Base-by-base conservation (phyloP, 257 asterid species). In the Nicotiana otophora region DNA sequence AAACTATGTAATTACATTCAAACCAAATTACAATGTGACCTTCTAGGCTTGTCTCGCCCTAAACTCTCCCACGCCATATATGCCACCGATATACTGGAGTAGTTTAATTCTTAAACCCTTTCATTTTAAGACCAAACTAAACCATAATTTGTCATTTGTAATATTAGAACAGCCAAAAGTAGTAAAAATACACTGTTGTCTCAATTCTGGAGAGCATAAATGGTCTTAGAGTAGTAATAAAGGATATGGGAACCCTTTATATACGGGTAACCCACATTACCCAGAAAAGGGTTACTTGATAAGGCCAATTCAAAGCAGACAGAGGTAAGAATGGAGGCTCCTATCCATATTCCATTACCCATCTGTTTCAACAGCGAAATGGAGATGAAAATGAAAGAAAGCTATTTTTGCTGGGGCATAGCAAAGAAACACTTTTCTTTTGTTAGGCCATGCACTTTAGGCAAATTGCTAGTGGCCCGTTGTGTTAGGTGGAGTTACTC, bases 401-500 rank as follows among this genome's bases (percentile, higher is more conserved):
- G 81, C 77, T 51, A 83, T 58, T 2, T 67, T 85, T 80, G 72
- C 48, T 54, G 62, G 48, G 54, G 83, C 51, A 42, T 48, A 81
- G 84, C 67, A 78, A 69, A 62, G 20, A 77, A 66, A 39, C 68
- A 76, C 33, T 54, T 76, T 42, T 58, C 33, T 33, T 26, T 5
- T 70, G 42, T 19, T 30, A 78, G 84, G 83, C 75, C 86, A 84
- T 79, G 81, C 78, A 86, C 86, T 80, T 85, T 68, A 60, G 85
- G 84, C 81, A 86, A 78, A 55, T 72, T 78, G 77, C 30, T 48
- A 78, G 46, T 82, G 84, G 89, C 76, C 64, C 81, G 77, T 80
- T 61, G 81, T 87, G 82, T 66, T 58, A 66, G 82, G 70, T 77
- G 86, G 80, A 80, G 83, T 82, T 85, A 61, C 86, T 84, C 89